phyloP scores from a whole-genome alignment of 371 early-diverging fungal genomes.

The Mucor circinelloides region DNA sequence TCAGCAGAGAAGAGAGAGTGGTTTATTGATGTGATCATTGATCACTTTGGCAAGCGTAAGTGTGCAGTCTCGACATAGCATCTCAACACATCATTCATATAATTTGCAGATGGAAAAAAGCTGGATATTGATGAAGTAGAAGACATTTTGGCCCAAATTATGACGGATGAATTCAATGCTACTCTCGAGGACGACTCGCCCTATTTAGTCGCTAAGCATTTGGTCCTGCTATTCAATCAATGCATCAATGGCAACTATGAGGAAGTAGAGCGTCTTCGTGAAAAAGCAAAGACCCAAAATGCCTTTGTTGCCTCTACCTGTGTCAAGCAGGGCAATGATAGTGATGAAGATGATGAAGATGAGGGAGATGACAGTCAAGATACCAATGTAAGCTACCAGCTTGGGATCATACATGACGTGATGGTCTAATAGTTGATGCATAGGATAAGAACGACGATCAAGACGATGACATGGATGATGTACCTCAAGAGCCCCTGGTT shows the following conservation, averaged over 20 bases:
- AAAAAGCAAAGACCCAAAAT: slow-evolving; percentile 41
- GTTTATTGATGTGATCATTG: slow-evolving; percentile 71
- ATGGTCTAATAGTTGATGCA: not conserved
- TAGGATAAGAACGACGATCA: slow-evolving; percentile 34
- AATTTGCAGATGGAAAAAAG: slow-evolving; percentile 57
- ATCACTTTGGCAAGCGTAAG: slow-evolving; percentile 70
- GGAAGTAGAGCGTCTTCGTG: slow-evolving; percentile 53
- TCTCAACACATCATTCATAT: not conserved
- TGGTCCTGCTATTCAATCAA: slow-evolving; percentile 51
- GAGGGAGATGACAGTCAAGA: not conserved
- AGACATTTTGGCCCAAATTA: slow-evolving; percentile 61
- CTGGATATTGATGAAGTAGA: slow-evolving; percentile 65
- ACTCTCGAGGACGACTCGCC: slow-evolving; percentile 69
- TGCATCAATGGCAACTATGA: slow-evolving; percentile 57
- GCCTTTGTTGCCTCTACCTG: slow-evolving; percentile 29
- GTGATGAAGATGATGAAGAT: slow-evolving; percentile 8
- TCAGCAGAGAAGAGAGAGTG: slow-evolving; percentile 77
- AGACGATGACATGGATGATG: slow-evolving; percentile 44
- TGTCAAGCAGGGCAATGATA: slow-evolving; percentile 36
- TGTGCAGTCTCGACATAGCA: not conserved
- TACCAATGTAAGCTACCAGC: not conserved
- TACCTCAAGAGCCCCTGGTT: slow-evolving; percentile 39
- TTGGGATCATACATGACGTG: not conserved
- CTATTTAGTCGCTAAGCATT: slow-evolving; percentile 54
- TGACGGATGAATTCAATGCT: slow-evolving; percentile 71